Evolutionary conservation across 768 basidiomycete genomes (phyloP), one percentile per base, ranked within the genome.

Genomic region (Russula abietina): DNA sequence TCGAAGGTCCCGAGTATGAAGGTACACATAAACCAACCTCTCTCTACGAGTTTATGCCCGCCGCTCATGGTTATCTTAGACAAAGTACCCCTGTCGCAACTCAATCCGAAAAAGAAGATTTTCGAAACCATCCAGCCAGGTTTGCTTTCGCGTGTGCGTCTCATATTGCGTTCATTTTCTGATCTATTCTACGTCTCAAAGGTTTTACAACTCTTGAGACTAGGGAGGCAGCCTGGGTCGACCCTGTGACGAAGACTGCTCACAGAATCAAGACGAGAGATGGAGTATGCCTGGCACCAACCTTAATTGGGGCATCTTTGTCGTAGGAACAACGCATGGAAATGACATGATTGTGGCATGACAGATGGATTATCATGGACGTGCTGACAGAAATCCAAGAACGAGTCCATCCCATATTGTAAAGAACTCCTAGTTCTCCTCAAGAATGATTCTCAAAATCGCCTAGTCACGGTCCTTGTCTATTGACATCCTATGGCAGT

Each of bases 81-180:
- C 68, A 80, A 80, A 0, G 81, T 78, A 22, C 89, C 94, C 0
- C 76, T 96, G 26, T 70, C 88, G 8, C 93, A 95, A 70, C 79
- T 99, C 61, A 98, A 98, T 75, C 97, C 97, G 14, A 99, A 98
- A 78, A 98, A 97, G 80, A 99, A 98, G 78, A 91, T 98, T 36
- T 99, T 98, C 70, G 97, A 99, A 77, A 88, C 94, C 0, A 84
- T 99, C 55, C 97, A 97, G 72, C 93, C 94, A 55, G 89, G 92
- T 87, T 68, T 26, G 75, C 57, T n/a, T 59, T 58, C 39, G 51
- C 67, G 54, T 26, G 24, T 50, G 56, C 9, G 5, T 53, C n/a
- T 61, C 59, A 11, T 11, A 46, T 39, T 3, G 9, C 39, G 58
- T 30, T 61, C 12, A 14, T 30, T 22, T 45, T 45, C 39, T 38